Evolutionary conservation across 345 rosid species (phyloP).

Genomic region (Conringia planisiliqua): DNA sequence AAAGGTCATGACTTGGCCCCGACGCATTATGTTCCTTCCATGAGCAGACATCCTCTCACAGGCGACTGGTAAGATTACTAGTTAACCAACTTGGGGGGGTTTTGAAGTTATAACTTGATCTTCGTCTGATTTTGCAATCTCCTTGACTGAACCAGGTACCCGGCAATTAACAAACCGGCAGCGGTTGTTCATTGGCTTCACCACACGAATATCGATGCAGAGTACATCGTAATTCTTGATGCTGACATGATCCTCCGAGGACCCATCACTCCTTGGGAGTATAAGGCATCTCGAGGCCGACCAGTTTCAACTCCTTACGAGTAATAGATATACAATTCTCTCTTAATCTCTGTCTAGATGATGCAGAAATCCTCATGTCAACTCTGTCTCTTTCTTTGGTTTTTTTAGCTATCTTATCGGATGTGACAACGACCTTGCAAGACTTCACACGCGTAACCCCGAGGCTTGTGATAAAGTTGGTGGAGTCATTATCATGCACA

Average conservation of each 20-base stretch:
- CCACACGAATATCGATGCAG: slow-evolving; percentile 82
- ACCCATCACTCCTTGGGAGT: slow-evolving; percentile 98
- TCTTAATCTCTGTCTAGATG: not conserved
- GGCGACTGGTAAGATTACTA: slow-evolving; percentile 73
- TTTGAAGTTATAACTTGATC: not conserved
- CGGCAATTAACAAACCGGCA: slow-evolving; percentile 98
- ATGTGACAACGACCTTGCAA: slow-evolving; percentile 89
- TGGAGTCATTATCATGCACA: slow-evolving; percentile 95
- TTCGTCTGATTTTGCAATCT: slow-evolving; percentile 12
- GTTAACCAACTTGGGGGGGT: not conserved
- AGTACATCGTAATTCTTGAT: slow-evolving; percentile 90
- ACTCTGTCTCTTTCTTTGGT: slow-evolving; percentile 10
- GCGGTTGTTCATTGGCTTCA: slow-evolving; percentile 99
- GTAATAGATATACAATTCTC: slow-evolving; percentile 44
- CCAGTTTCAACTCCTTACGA: slow-evolving; percentile 99
- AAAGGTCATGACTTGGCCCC: slow-evolving; percentile 91
- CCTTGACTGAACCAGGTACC: slow-evolving; percentile 65
- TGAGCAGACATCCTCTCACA: slow-evolving; percentile 94
- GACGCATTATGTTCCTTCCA: slow-evolving; percentile 95
- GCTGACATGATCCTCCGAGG: slow-evolving; percentile 97
- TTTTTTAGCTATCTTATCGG: slow-evolving; percentile 82
- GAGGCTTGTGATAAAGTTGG: slow-evolving; percentile 98
- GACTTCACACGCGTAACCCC: slow-evolving; percentile 88
- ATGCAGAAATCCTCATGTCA: not conserved
- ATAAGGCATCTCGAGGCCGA: slow-evolving; percentile 78